A percentile compares a stretch with the other conserved stretches of the same genome.
Conservation (phyloP, 352 stramenopile genomes). For the Globisporangium lucens region DNA sequence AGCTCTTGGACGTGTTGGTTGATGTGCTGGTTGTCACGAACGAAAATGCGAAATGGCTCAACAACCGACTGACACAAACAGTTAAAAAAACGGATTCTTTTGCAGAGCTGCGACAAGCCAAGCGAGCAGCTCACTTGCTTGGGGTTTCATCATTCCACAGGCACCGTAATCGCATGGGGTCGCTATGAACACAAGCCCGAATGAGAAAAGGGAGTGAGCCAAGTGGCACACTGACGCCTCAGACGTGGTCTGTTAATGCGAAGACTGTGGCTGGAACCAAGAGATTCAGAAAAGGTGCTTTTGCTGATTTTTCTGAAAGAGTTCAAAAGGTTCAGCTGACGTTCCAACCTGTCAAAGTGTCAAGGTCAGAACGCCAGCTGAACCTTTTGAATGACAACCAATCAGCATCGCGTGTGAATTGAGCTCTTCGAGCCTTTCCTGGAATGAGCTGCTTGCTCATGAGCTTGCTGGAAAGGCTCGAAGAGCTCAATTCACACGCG, state of each 20-base stretch:
- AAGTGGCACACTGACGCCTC: not conserved
- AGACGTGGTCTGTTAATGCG: slow-evolving; percentile 1
- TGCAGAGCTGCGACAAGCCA: slow-evolving; percentile 4
- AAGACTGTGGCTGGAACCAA: not conserved
- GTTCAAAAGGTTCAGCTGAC: not conserved
- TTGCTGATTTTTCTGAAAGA: not conserved
- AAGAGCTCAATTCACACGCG: too few species aligned
- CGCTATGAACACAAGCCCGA: not conserved
- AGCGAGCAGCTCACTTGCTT: not conserved
- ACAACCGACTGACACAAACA: not conserved
- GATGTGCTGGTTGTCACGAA: slow-evolving; percentile 5
- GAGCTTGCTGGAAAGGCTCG: not conserved
- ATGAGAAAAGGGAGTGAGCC: not conserved
- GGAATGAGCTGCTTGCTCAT: too few species aligned
- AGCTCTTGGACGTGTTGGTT: not conserved
- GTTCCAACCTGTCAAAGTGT: too few species aligned
- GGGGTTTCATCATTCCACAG: not conserved
- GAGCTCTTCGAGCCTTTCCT: too few species aligned
- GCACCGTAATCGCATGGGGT: not conserved
- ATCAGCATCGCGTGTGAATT: too few species aligned
- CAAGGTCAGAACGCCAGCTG: too few species aligned
- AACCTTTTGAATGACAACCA: too few species aligned
- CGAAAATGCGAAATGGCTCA: slow-evolving; percentile 8
- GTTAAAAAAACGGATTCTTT: not conserved
- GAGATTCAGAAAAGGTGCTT: slow-evolving; percentile 7